A percentile compares a stretch with the other conserved stretches of the same genome.
Evolutionary conservation across 2,329 filamentous ascomycete species (phyloP).

Genomic region (Claviceps paspali): DNA sequence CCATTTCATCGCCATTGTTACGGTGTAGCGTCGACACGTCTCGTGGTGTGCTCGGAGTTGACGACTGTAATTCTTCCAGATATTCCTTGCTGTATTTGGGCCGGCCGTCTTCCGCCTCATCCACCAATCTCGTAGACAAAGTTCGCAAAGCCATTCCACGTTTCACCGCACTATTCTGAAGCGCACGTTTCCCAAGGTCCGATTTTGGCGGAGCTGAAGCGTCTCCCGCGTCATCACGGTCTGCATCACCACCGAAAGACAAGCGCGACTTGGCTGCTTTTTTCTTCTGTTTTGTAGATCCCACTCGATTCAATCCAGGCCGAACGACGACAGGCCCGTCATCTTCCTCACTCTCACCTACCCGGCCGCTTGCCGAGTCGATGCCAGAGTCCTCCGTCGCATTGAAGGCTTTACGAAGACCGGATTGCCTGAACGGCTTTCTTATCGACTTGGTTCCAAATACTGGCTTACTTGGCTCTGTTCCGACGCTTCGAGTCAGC

Average conservation of each 20-base stretch:
- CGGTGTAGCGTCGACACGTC: slow-evolving; percentile 33
- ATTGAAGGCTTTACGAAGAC: slow-evolving; percentile 40
- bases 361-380: slow-evolving; percentile 9
- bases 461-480: slow-evolving; percentile 21
- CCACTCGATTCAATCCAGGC: slow-evolving; percentile 29
- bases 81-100: slow-evolving; percentile 80
- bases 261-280: slow-evolving; percentile 42
- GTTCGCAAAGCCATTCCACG: slow-evolving; percentile 31
- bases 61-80: slow-evolving; percentile 69
- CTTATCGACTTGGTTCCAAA: slow-evolving; percentile 29
- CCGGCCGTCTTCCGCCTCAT: slow-evolving; percentile 47
- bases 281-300: slow-evolving; percentile 49
- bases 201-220: slow-evolving; percentile 52
- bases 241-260: slow-evolving; percentile 54
- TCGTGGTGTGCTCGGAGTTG: slow-evolving; percentile 69
- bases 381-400: slow-evolving; percentile 23
- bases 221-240: slow-evolving; percentile 30
- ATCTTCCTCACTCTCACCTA: slow-evolving; percentile 26
- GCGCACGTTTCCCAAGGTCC: slow-evolving; percentile 44
- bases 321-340: slow-evolving; percentile 33
- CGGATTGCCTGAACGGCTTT: slow-evolving; percentile 42
- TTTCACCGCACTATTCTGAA: slow-evolving; percentile 51
- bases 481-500: slow-evolving; percentile 14
- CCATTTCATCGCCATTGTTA: slow-evolving; percentile 35
- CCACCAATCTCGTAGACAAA: slow-evolving; percentile 35